Base-by-base conservation (phyloP, 2,329 filamentous ascomycete species). In the Botryosphaeria agaves region DNA sequence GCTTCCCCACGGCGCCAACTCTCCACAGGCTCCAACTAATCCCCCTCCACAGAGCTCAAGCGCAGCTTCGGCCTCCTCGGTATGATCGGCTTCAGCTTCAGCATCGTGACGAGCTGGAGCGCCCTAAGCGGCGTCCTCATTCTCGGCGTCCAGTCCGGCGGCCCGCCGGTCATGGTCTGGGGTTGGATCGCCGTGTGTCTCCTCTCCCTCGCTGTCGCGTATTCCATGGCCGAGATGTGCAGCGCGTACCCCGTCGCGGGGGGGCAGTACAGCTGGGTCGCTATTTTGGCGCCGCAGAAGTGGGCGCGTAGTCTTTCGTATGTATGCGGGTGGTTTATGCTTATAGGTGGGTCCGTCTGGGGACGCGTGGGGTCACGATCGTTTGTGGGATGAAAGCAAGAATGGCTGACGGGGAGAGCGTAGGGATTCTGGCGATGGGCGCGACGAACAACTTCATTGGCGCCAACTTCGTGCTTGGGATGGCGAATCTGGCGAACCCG, bases 31-130 rank as follows among this genome's bases (percentile, higher is more conserved):
- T n/a, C n/a, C n/a, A n/a, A n/a, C n/a, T n/a, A n/a, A n/a, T n/a
- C n/a, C n/a, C n/a, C n/a, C n/a, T n/a, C n/a, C n/a, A n/a, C n/a
- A n/a, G 74, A 79, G 46, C 47, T 81, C 26, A 73, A 74, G 11
- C 62, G 74, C 35, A 72, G 69, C 40, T 48, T 80, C 38, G 72
- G 67, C 46, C 79, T 79, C 72, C 51, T 79, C 43, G 75, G 69
- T 43, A 69, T 81, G 17, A 56, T 81, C 26, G 76, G 76, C 30
- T 44, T 75, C 52, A 77, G 72, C 26, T 81, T 81, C 45, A 76
- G 75, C 30, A 80, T 82, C 49, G 80, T 81, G 72, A 75, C 75
- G 7, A 72, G 73, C 7, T 72, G 72, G 1, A 77, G 73, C 40
- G 75, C 75, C 20, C 58, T 79, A 21, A 69, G 62, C 18, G 11